Base-by-base conservation (phyloP, 1,284 basidiomycete species). In the Heterobasidion irregulare region DNA sequence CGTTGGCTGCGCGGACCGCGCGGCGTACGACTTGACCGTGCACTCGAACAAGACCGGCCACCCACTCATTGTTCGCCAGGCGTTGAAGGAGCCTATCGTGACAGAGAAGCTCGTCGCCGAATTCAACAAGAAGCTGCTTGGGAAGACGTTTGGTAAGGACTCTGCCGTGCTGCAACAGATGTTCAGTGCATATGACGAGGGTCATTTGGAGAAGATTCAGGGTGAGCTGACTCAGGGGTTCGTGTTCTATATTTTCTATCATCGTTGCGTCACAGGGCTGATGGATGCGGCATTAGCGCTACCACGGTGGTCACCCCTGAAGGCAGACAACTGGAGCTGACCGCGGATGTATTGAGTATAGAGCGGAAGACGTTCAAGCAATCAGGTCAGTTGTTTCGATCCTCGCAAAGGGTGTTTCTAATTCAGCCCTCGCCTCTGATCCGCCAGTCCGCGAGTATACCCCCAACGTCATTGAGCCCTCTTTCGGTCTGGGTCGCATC, bases 401-500 rank as follows among this genome's bases (percentile, higher is more conserved):
- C 35, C 26, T 12, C 5, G 13, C 8, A 6, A 1, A 43, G n/a
- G 9, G 36, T 44, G 54, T 36, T 45, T 35, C 47, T 18, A 38
- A 50, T 55, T 18, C 43, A 52, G 44, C 57, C 34, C 47, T 45
- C 36, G 43, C 47, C 52, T 32, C 54, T 16, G 41, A 47, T 19
- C 16, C 45, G 34, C 10, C 65, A 92, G 94, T 94, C 60, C 91
- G 96, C 64, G 95, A 98, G 72, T 98, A 83, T 72, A 93, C 86
- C 50, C 96, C 96, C 50, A 98, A 98, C 73, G 96, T 99, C 70
- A 97, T 98, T 68, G 96, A 98, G 71, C 96, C 96, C 33, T 99
- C 97, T 16, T 98, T 98, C 72, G 96, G 97, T 63, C 86, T 99
- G 64, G 96, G 96, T 56, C 92, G 96, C 57, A 98, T 99, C 66